Evolutionary conservation across 2,329 filamentous ascomycete genomes (phyloP), one percentile per base, ranked within the genome.

Genomic region (Alternaria conjuncta): DNA sequence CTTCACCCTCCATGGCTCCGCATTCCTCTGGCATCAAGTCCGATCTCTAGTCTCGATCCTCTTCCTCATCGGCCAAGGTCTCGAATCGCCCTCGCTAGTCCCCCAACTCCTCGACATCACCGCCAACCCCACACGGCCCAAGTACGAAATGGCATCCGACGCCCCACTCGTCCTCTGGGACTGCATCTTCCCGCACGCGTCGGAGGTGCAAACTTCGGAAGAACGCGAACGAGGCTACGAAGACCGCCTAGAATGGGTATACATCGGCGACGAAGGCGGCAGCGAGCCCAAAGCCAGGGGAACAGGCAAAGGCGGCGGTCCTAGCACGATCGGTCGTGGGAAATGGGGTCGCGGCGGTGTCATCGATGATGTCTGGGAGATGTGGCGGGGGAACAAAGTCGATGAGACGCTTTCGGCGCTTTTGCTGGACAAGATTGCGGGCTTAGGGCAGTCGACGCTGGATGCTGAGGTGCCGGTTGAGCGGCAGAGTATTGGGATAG

Each of bases 11-110:
- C 89, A 94, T 70, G 96, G 96, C 20, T 94, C 92, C 8, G 96
- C 94, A 2, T 99, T 99, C 80, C 83, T 99, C 50, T 99, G 96
- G 96, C 96, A 99, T 82, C 96, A 99, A 82, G 96, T 99, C 70
- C 90, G 96, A 23, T 93, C 95, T 82, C 94, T 99, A 88, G 90
- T 96, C n/a, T 88, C 90, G 15, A 85, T 98, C 7, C 84, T 99
- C n/a, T 98, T 99, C 83, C 84, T 96, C 11, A 89, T 98, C 9
- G 96, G 93, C 26, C 96, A 99, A 81, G 89, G 93, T 0, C 87
- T 97, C 15, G 96, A 99, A 79, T 78, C 84, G 26, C 91, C 94
- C 0, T 86, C 86, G 0, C 82, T 98, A 13, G 85, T 98, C 46
- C 85, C 88, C 55, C 85, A 90, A 23, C 84, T 99, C 45, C 86